phyloP scores from a whole-genome alignment of 441 rosid genomes.

The Adansonia gregorii region DNA sequence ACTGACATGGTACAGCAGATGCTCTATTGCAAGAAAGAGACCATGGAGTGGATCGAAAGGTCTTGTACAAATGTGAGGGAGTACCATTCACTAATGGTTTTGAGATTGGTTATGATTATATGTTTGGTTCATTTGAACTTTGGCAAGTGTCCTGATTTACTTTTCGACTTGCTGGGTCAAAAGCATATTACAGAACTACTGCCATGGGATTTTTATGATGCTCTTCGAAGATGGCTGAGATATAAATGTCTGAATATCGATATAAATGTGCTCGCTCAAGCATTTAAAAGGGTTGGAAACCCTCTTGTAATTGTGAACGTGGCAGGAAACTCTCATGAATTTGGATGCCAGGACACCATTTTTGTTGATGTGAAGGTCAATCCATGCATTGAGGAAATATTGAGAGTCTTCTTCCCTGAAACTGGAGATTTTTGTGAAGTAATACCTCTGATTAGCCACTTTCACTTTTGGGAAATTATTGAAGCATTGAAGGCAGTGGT shows the following conservation, averaged over 20 bases:
- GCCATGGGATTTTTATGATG: conserved; percentile 35
- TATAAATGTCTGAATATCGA: too few species aligned
- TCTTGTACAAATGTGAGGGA: conserved; percentile 14
- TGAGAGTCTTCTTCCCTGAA: conserved; percentile 34
- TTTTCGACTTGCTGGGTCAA: conserved; percentile 24
- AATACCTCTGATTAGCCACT: background rate
- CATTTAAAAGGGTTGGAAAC: conserved; percentile 31
- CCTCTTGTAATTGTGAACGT: conserved; percentile 33
- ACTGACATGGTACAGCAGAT: conserved; percentile 7
- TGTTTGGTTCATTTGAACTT: conserved; percentile 47
- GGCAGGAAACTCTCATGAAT: background rate
- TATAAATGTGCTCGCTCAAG: conserved; percentile 35
- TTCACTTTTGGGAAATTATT: conserved; percentile 24
- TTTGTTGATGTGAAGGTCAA: conserved; percentile 38
- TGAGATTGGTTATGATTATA: conserved; percentile 41
- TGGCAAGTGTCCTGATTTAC: conserved; percentile 15
- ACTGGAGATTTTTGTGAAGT: background rate
- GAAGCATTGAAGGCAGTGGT: conserved; percentile 3
- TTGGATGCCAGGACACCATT: conserved; percentile 29
- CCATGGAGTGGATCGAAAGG: conserved; percentile 41
- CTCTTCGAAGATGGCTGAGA: conserved; percentile 23
- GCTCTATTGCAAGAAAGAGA: conserved; percentile 27
- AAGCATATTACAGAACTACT: conserved; percentile 29
- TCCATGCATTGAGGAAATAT: conserved; percentile 32
- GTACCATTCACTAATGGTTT: conserved; percentile 32